Percentiles rank a stretch among this genome's conserved stretches.
Conservation (phyloP, 192 early-diverging fungal species). For the Mycoemilia scoparia region DNA sequence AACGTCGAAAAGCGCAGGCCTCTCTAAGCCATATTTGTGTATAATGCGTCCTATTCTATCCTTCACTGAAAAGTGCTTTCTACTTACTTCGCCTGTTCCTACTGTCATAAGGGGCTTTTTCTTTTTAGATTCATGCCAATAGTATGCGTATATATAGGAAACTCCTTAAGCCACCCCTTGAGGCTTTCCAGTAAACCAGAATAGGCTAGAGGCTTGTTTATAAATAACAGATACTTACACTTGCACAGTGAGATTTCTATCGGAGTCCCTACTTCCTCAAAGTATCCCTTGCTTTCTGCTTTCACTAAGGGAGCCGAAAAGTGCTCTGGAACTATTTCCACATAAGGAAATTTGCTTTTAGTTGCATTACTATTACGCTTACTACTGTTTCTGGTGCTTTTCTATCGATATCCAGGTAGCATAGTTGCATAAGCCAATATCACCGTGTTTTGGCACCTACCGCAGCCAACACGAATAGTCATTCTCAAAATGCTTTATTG, state of each 20-base stretch:
- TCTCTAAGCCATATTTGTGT: neutral
- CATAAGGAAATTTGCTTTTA: neutral
- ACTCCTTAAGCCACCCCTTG: neutral
- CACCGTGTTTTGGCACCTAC: conserved; percentile 2
- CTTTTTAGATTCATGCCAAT: neutral
- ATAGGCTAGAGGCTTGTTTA: conserved; percentile 16
- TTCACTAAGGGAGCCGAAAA: conserved; percentile 55
- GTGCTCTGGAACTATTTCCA: conserved; percentile 42
- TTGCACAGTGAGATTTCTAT: conserved; percentile 40
- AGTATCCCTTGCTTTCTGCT: conserved; percentile 35
- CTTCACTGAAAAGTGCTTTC: neutral
- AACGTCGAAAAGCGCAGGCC: conserved; percentile 1
- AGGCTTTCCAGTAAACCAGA: neutral
- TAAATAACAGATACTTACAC: conserved; percentile 25
- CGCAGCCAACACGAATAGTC: conserved; percentile 19
- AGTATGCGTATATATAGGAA: conserved; percentile 3
- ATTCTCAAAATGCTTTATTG: neutral
- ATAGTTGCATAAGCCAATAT: neutral
- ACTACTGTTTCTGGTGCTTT: neutral
- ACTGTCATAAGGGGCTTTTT: conserved; percentile 7
- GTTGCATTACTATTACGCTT: too few species aligned
- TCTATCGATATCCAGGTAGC: neutral
- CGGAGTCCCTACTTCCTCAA: conserved; percentile 29
- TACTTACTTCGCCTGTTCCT: conserved; percentile 34
- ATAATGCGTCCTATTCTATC: neutral